phyloP scores from a whole-genome alignment of 257 asterid species.

The Salvia splendens region DNA sequence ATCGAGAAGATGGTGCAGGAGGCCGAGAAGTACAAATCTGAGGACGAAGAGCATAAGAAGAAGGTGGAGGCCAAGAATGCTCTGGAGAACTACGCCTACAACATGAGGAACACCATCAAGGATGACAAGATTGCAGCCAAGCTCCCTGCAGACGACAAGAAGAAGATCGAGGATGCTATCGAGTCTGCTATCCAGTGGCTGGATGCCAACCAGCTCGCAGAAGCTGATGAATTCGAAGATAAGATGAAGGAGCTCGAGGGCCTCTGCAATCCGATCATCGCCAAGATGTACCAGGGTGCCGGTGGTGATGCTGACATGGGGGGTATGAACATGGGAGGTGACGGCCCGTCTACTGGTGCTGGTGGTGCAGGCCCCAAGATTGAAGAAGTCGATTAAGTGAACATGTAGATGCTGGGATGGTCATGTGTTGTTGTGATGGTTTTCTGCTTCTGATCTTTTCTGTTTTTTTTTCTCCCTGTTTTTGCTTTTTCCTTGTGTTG shows the following conservation, averaged over 20 bases:
- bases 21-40: too few relatives aligned
- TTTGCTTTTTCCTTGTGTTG: neutral
- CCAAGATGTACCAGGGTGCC: slow-evolving; percentile 24
- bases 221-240: slow-evolving; percentile 34
- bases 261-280: slow-evolving; percentile 30
- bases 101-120: slow-evolving; percentile 33
- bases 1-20: too few relatives aligned
- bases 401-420: too few relatives aligned
- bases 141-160: slow-evolving; percentile 23
- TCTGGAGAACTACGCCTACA: too few relatives aligned
- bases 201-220: slow-evolving; percentile 33
- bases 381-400: slow-evolving; percentile 30
- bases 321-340: slow-evolving; percentile 15
- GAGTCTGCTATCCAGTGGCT: slow-evolving; percentile 31
- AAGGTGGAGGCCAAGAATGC: too few relatives aligned
- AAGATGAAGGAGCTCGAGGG: slow-evolving; percentile 31
- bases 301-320: slow-evolving; percentile 20
- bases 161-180: slow-evolving; percentile 32
- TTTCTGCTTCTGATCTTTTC: neutral
- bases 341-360: slow-evolving; percentile 20
- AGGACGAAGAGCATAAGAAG: too few relatives aligned
- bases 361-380: slow-evolving; percentile 31
- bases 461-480: neutral
- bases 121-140: slow-evolving; percentile 34
- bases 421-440: neutral